Evolutionary conservation across 2,329 filamentous ascomycete species (phyloP).

Genomic region (Botrytis sinoallii): DNA sequence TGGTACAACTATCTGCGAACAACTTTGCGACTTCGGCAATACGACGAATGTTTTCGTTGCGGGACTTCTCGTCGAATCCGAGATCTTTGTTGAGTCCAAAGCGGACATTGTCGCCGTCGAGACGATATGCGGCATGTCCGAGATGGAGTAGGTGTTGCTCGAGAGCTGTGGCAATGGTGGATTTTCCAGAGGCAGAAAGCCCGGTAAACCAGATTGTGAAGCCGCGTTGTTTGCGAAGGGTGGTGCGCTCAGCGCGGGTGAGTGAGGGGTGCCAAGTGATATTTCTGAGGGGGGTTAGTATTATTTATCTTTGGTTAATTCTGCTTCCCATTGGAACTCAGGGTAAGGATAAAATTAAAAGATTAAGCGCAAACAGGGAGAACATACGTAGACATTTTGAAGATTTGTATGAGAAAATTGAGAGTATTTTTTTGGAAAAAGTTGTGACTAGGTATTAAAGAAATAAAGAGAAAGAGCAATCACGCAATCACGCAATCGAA

Average conservation of each 20-base stretch:
- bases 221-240: conserved; percentile 76
- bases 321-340: not conserved
- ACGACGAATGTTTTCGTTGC: conserved; percentile 95
- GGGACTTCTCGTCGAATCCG: conserved; percentile 87
- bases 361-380: not conserved
- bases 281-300: conserved; percentile 57
- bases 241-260: conserved; percentile 71
- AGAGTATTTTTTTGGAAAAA: not conserved
- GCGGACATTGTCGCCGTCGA: conserved; percentile 97
- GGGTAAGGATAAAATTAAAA: not conserved
- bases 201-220: conserved; percentile 98
- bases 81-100: conserved; percentile 98
- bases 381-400: conserved; percentile 19
- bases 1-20: conserved; percentile 83
- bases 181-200: conserved; percentile 94
- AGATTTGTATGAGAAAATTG: not conserved
- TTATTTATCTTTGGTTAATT: not conserved
- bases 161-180: conserved; percentile 91
- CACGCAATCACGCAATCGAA: conserved; percentile 10
- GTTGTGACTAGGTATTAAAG: not conserved
- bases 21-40: conserved; percentile 92
- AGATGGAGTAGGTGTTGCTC: conserved; percentile 94
- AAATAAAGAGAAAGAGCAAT: not conserved
- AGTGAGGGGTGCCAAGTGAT: conserved; percentile 85
- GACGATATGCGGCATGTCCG: conserved; percentile 78